Evolutionary conservation across 805 yeast species (phyloP), one percentile per base, ranked within the genome.

Genomic region (Candida tammaniensis): DNA sequence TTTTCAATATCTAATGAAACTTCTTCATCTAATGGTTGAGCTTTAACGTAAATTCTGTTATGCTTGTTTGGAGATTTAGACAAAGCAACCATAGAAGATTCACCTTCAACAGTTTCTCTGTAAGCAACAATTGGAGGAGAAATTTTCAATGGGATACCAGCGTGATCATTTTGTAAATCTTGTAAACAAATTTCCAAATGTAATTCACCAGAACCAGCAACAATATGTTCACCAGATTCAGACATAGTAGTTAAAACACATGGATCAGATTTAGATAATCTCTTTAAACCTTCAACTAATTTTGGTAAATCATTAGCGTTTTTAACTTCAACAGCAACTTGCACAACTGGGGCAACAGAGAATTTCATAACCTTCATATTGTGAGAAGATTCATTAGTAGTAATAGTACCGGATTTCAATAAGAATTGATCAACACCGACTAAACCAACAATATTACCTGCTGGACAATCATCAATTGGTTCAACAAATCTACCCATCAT

Each of bases 1-100:
- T 66, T 54, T 81, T 91, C 98, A 64, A 91, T 91, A 62, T 95
- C 98, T 50, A 72, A 65, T 52, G 94, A 70, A 54, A 81, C 82
- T 76, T 91, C 98, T 78, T 93, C 98, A 54, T 80, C 86, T 54
- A 91, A 69, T 68, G 98, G 97, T 72, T 84, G 82, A 69, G 98
- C 98, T 78, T 84, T 88, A 64, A 91, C 80, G 84, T 87, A 91
- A 69, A 91, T 80, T 86, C 98, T 91, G 96, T 91, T 91, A 78
- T 91, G 98, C 87, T 91, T 91, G 94, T 91, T 91, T 75, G 98
- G 98, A 69, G 98, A 91, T 81, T 91, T 91, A 54, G 98, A 89
- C 64, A 91, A 80, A 61, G 98, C 98, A 64, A 77, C 79, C 82
- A 88, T 93, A 62, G 93, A 80, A 44, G 98, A 91, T 75, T 85